phyloP scores from a whole-genome alignment of 2,329 filamentous ascomycete genomes.

The Apiospora marii region DNA sequence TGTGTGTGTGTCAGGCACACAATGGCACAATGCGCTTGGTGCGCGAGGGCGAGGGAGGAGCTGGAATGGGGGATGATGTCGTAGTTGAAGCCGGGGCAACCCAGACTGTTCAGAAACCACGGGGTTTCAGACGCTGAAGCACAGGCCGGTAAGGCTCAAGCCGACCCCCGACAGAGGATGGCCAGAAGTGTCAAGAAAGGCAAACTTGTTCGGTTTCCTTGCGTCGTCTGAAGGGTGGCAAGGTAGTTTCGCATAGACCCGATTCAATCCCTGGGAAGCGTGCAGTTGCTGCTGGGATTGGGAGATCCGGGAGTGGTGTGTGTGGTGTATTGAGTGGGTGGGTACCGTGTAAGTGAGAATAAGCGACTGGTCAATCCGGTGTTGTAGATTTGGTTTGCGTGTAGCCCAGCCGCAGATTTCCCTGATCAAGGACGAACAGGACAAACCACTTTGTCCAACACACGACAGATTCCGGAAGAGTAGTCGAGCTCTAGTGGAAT shows the following conservation, averaged over 20 bases:
- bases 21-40: neutral
- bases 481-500: neutral
- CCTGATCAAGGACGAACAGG: neutral
- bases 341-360: conserved; percentile 4
- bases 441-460: neutral
- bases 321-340: neutral
- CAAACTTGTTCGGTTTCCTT: conserved; percentile 13
- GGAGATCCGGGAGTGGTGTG: neutral
- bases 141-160: conserved; percentile 20
- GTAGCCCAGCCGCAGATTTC: neutral
- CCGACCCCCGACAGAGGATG: conserved; percentile 1
- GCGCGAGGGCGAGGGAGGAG: neutral
- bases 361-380: neutral
- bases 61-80: conserved; percentile 22
- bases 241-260: neutral
- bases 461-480: neutral
- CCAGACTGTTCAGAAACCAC: conserved; percentile 17
- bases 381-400: neutral
- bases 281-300: neutral
- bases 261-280: conserved; percentile 11
- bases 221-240: conserved; percentile 15
- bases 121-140: conserved; percentile 22
- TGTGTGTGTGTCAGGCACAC: neutral
- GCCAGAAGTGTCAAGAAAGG: neutral
- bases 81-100: conserved; percentile 20